These are phyloP conservation scores for Fusarium sambucinum DNA, from an alignment of 2,329 filamentous ascomycete species.

Conservation along the genomic window DNA sequence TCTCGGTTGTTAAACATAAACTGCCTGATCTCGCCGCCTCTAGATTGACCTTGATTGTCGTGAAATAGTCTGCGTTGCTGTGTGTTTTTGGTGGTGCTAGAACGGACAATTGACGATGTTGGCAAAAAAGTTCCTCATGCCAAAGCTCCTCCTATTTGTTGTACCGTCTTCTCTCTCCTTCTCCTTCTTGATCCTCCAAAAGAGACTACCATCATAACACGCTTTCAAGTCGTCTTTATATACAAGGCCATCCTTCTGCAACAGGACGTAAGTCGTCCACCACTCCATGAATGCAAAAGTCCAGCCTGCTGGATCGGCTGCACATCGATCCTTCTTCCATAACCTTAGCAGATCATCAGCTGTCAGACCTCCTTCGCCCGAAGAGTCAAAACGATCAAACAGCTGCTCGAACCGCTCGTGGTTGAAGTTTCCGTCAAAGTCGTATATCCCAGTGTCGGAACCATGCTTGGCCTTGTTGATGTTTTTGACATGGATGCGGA, in stretches of 20 bases:
- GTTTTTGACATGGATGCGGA: slow-evolving; percentile 53
- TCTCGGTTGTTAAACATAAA: not conserved
- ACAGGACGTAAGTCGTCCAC: slow-evolving; percentile 62
- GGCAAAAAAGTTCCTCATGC: not conserved
- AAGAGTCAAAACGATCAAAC: slow-evolving; percentile 59
- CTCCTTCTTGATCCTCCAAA: slow-evolving; percentile 39
- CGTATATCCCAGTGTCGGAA: slow-evolving; percentile 60
- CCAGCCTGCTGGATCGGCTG: slow-evolving; percentile 41
- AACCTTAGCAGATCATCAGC: slow-evolving; percentile 52
- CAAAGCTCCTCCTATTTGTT: slow-evolving; percentile 11
- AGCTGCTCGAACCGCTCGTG: slow-evolving; percentile 64
- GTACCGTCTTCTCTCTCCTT: not conserved
- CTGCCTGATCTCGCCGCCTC: not conserved
- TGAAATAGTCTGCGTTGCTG: not conserved
- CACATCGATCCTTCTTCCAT: slow-evolving; percentile 55
- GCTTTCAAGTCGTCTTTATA: slow-evolving; percentile 64
- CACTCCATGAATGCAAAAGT: slow-evolving; percentile 39
- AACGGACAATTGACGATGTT: too few species aligned
- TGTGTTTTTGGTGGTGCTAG: too few species aligned
- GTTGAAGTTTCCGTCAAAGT: slow-evolving; percentile 61
- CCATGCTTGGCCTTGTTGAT: slow-evolving; percentile 61
- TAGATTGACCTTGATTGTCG: not conserved
- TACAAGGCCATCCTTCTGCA: slow-evolving; percentile 66
- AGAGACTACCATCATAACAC: slow-evolving; percentile 43
- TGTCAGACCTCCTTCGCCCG: slow-evolving; percentile 53